Base-by-base conservation (phyloP, 805 yeast genomes). In the Blastobotrys robertii region DNA sequence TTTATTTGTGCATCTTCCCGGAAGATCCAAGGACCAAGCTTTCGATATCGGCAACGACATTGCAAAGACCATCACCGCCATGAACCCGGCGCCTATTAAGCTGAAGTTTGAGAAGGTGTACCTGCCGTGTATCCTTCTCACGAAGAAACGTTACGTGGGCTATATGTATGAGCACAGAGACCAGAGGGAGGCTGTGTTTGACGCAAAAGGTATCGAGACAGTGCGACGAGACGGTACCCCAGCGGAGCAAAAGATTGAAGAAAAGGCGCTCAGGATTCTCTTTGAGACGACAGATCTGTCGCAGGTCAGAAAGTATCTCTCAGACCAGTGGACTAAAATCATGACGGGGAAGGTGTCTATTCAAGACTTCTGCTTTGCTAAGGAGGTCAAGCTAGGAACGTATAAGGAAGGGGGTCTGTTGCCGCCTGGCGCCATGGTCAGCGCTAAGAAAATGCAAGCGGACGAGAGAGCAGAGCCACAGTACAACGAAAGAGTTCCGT, bases 131-230 rank as follows among this genome's bases (percentile, higher is more conserved):
- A 73, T 92, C 7, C 60, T 92, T 33, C 64, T 87, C 30, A 82
- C 88, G 31, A 92, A 92, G 59, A 92, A 92, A 58, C 60, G 98
- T 36, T 92, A 92, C 56, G 95, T 87, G 13, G 98, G 98, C 0
- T 79, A 80, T 57, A 71, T 82, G 34, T 90, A 73, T 60, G 95
- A 84, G 50, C 53, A 58, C 12, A 72, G 69, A 25, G 63, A 61
- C 11, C 87, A 82, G 50, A 49, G 42, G 2, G 63, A 47, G 5
- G 85, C 96, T 0, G 70, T 62, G 30, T 87, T 92, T 59, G 97
- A 92, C 65, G 97, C 98, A 0, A 92, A 92, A 52, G 98, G 98
- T 1, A 87, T 86, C 9, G 98, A 92, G 57, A 92, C 97, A 0
- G 84, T 92, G 0, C 64, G 98, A 49, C 66, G 98, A 49, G 98